A percentile compares a stretch with the other conserved stretches of the same genome.
phyloP scores from a whole-genome alignment of 2,329 filamentous ascomycete genomes.

The Lachnellula willkommii region DNA sequence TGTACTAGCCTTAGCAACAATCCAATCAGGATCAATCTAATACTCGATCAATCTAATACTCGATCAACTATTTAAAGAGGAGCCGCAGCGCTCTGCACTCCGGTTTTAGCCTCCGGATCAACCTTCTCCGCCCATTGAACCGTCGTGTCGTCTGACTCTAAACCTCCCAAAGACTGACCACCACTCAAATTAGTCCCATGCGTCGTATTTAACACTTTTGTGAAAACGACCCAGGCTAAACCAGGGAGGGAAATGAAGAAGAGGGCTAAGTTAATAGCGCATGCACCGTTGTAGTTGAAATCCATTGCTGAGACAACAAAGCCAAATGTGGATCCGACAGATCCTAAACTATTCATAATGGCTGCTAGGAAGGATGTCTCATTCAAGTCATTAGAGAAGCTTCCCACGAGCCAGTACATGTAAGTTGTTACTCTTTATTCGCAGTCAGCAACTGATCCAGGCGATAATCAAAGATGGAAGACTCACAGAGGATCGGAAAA shows the following conservation, averaged over 20 bases:
- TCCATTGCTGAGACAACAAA: not conserved
- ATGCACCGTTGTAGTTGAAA: not conserved
- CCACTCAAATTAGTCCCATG: not conserved
- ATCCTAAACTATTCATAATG: not conserved
- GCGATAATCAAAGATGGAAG: not conserved
- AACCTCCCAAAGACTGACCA: not conserved
- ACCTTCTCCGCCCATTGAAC: too few species aligned
- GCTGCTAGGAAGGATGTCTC: not conserved
- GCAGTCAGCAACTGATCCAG: not conserved
- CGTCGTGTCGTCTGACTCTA: not conserved
- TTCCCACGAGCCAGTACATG: not conserved
- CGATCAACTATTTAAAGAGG: too few species aligned
- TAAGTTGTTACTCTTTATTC: not conserved
- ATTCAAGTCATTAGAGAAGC: not conserved
- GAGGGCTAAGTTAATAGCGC: not conserved
- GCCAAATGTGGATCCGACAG: not conserved
- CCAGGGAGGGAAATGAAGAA: not conserved
- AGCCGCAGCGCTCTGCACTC: too few species aligned
- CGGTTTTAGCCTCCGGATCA: too few species aligned
- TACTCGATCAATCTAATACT: too few species aligned
- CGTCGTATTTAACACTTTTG: not conserved
- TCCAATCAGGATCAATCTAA: too few species aligned
- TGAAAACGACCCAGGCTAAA: not conserved
- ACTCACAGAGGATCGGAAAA: not conserved
- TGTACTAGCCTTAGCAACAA: too few species aligned